These are phyloP conservation scores for Aspergillus cejpii DNA, from an alignment of 2,329 filamentous ascomycete species.

Conservation along the genomic window DNA sequence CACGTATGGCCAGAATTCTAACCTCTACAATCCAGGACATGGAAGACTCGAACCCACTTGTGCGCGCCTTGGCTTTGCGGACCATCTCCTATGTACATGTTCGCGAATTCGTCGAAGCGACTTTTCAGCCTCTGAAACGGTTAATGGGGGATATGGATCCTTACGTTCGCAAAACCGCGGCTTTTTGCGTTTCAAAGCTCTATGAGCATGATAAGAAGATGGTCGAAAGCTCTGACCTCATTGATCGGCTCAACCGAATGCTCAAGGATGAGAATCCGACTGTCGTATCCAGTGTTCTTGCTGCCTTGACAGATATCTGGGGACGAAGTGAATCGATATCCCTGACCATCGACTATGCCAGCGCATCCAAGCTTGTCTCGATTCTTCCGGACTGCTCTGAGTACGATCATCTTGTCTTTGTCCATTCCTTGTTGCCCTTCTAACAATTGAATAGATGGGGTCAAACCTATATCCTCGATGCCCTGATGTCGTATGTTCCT, in stretches of 20 bases:
- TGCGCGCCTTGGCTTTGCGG: slow-evolving; percentile 82
- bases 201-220: slow-evolving; percentile 92
- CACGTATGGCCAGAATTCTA: not conserved
- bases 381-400: slow-evolving; percentile 96
- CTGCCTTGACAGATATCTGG: slow-evolving; percentile 94
- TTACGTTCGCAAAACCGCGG: slow-evolving; percentile 95
- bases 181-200: slow-evolving; percentile 92
- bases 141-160: slow-evolving; percentile 82
- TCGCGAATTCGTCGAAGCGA: slow-evolving; percentile 87
- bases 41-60: slow-evolving; percentile 85
- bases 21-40: slow-evolving; percentile 59
- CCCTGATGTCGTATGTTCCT: slow-evolving; percentile 94
- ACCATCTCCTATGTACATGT: slow-evolving; percentile 98
- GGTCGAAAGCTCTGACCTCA: slow-evolving; percentile 85
- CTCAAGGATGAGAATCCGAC: slow-evolving; percentile 94
- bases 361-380: slow-evolving; percentile 95
- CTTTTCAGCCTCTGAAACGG: slow-evolving; percentile 73
- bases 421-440: not conserved
- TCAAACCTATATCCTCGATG: slow-evolving; percentile 96
- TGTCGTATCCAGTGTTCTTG: slow-evolving; percentile 88
- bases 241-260: slow-evolving; percentile 82
- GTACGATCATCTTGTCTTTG: slow-evolving; percentile 48
- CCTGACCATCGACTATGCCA: slow-evolving; percentile 93
- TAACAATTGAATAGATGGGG: slow-evolving; percentile 64
- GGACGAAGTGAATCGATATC: slow-evolving; percentile 96